Conservation (phyloP, 805 yeast genomes). For the Wickerhamiella nectarea region DNA sequence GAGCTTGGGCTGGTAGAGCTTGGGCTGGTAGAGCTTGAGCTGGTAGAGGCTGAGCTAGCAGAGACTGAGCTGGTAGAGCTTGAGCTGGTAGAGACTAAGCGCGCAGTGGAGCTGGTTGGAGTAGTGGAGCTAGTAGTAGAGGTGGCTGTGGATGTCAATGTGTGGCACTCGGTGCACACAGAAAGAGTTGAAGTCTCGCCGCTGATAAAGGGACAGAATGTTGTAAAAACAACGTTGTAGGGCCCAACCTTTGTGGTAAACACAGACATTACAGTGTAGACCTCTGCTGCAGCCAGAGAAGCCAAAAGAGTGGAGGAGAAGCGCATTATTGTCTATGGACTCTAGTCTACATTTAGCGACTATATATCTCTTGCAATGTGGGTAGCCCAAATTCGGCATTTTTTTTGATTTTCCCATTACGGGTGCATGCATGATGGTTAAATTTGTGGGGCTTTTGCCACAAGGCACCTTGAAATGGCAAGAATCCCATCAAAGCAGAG, state of each 20-base stretch:
- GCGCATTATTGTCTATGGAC: not conserved
- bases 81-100: too few species aligned
- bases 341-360: not conserved
- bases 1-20: too few species aligned
- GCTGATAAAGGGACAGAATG: conserved; percentile 4
- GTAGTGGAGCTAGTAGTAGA: too few species aligned
- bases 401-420: not conserved
- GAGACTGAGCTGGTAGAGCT: too few species aligned
- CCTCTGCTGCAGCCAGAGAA: conserved; percentile 3
- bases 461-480: too few species aligned
- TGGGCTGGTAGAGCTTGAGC: too few species aligned
- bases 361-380: not conserved
- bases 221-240: conserved; percentile 6
- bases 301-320: not conserved
- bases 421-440: not conserved
- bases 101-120: too few species aligned
- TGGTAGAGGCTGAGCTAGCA: too few species aligned
- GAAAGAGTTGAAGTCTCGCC: not conserved
- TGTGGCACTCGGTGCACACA: too few species aligned
- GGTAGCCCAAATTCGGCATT: not conserved
- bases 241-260: conserved; percentile 6
- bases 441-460: too few species aligned
- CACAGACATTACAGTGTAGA: conserved; percentile 1
- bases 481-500: too few species aligned
- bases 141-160: not conserved